Base-by-base conservation (phyloP, 352 stramenopile genomes). In the Phytopythium ostracodes region DNA sequence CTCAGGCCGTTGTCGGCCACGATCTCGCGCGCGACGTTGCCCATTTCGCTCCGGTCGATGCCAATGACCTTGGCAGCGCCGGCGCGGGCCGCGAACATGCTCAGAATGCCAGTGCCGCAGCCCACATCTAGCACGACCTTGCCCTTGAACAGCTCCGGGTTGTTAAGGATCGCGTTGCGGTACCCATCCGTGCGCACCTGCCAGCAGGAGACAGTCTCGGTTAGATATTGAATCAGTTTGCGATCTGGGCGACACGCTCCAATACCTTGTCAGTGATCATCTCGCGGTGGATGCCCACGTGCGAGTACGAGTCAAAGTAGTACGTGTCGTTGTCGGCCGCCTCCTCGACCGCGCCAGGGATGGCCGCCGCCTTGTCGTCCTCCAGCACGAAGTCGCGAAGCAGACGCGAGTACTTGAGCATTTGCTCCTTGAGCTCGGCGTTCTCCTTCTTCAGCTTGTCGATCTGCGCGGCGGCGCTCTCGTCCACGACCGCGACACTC, bases 271-370 rank as follows among this genome's bases (percentile, higher is more conserved):
- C 85, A 33, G 81, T 90, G 73, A 94, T 91, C 85, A 94, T 94
- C 77, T 99, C 97, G 72, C 99, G 95, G 72, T 99, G 97, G 72
- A 99, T 99, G 36, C 93, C 91, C 73, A 99, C 97, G 64, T 99
- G 96, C 47, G 94, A 98, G 76, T 99, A 99, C 57, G 93, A 98
- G 74, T 99, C 94, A 59, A 99, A 99, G 76, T 99, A 99, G 74
- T 99, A 99, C 69, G 85, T 92, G 67, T 93, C 82, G 53, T 92
- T 92, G 66, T 95, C 84, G 0, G 71, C 77, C 29, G 72, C 67
- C 24, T 72, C 56, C 8, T 79, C 68, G 10, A 76, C 64, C 0
- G 68, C 64, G 24, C 74, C 54, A 3, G 77, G 65, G 6, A 74
- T 62, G 0, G 69, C 63, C 0, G 60, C 57, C 0, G 40, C 31